Percentiles rank a stretch among this genome's conserved stretches.
Evolutionary conservation across 805 yeast genomes (phyloP).

Genomic region (Suhomyces sp.): DNA sequence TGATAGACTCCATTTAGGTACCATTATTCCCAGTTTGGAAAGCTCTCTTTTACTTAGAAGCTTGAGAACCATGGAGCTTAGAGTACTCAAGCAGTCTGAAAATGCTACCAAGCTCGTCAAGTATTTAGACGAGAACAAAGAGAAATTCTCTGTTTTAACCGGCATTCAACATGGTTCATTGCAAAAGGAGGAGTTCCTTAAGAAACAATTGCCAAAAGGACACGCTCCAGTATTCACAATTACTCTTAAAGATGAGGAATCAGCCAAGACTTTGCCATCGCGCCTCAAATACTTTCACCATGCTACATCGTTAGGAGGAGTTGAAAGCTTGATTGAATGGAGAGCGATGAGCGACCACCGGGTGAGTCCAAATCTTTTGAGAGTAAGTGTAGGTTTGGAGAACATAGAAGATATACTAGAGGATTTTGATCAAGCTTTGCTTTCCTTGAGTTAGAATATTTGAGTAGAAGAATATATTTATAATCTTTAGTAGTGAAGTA

Average conservation of each 20-base stretch:
- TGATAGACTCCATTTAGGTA: slow-evolving; percentile 74
- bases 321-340: slow-evolving; percentile 90
- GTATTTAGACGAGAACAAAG: slow-evolving; percentile 50
- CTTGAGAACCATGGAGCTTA: slow-evolving; percentile 72
- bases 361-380: slow-evolving; percentile 55
- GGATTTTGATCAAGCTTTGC: slow-evolving; percentile 37
- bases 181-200: slow-evolving; percentile 67
- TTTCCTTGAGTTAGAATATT: neutral
- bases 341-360: slow-evolving; percentile 63
- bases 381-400: slow-evolving; percentile 83
- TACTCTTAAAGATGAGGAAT: slow-evolving; percentile 44
- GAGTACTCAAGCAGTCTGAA: slow-evolving; percentile 63
- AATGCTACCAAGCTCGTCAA: slow-evolving; percentile 62
- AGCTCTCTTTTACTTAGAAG: slow-evolving; percentile 73
- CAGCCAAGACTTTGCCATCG: slow-evolving; percentile 64
- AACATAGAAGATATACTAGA: slow-evolving; percentile 69
- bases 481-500: too few relatives aligned
- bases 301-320: slow-evolving; percentile 92
- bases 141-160: slow-evolving; percentile 46
- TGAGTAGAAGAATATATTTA: too few relatives aligned
- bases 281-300: slow-evolving; percentile 72
- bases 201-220: slow-evolving; percentile 63
- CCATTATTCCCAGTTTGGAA: slow-evolving; percentile 77
- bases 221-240: slow-evolving; percentile 74
- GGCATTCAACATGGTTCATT: slow-evolving; percentile 69